Evolutionary conservation across 169 alveolate species (phyloP).

Genomic region (Eimeria praecox): DNA sequence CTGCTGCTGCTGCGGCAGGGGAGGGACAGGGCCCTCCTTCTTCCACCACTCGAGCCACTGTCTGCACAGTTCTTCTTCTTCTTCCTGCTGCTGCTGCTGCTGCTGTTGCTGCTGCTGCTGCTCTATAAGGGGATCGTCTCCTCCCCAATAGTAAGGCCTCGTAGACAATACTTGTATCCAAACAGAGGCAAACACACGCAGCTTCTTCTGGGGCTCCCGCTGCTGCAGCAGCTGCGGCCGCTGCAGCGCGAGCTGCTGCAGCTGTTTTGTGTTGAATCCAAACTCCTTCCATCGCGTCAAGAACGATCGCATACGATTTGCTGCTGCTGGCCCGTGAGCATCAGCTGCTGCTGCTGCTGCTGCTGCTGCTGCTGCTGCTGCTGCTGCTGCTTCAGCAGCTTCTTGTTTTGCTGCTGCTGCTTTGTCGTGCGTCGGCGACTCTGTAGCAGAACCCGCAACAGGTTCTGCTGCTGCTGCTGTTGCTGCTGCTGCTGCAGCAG

Average conservation of each 20-base stretch:
- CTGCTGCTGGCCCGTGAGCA: constrained; percentile 10
- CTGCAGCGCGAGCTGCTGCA: constrained; percentile 9
- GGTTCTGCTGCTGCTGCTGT: background rate
- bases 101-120: constrained; percentile 36
- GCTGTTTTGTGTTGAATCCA: no score
- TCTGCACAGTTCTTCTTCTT: background rate
- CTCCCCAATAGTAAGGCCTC: constrained; percentile 22
- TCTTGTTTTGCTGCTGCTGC: background rate
- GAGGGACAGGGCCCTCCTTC: constrained; percentile 11
- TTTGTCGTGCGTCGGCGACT: background rate
- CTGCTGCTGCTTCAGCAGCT: constrained; percentile 31
- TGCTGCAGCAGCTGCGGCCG: constrained; percentile 24
- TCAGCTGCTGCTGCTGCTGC: constrained; percentile 8
- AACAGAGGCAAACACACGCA: background rate
- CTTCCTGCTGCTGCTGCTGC: constrained; percentile 18
- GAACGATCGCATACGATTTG: background rate
- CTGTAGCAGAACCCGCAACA: background rate
- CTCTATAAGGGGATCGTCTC: background rate
- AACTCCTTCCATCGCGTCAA: background rate
- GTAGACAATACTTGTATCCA: background rate
- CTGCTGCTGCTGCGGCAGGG: constrained; percentile 32
- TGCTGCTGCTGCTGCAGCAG: background rate
- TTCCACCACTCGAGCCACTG: background rate
- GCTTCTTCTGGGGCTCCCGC: constrained; percentile 2
- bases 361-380: constrained; percentile 20